Base-by-base conservation (phyloP, 768 basidiomycete species). In the Termitomyces sp. region DNA sequence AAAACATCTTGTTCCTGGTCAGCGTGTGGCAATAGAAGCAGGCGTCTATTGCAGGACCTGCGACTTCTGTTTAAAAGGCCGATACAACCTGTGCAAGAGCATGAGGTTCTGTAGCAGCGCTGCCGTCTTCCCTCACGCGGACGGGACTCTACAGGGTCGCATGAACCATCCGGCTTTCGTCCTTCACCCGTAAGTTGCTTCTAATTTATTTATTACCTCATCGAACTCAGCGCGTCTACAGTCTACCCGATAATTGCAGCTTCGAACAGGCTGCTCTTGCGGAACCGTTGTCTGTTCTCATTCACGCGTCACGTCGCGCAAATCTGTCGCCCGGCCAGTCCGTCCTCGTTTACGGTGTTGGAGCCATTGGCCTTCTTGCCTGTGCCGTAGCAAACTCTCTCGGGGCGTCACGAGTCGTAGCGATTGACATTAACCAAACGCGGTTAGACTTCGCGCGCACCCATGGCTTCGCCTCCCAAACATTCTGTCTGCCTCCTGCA, bases 1-100 rank as follows among this genome's bases (percentile, higher is more conserved):
- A 46, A 79, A 76, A 63, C 67, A 81, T 67, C 75, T 94, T 59
- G 71, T 75, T 15, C 81, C 87, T 22, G 94, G 95, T 37, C 89
- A 93, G 70, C 86, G 91, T 55, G 95, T 98, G 54, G 95, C 93
- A 30, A 89, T 98, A 70, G 95, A 98, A 72, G 90, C 92, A 6
- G 95, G 95, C 31, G 85, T 95, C 70, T 86, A 88, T 79, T 98
- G 95, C 75, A 83, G 84, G 58, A 77, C 77, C 44, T 94, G 91
- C 74, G 71, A 76, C 34, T 87, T 78, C 69, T 94, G 92, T 74
- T 63, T 73, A 39, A 78, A 83, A 61, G 91, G 90, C 15, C 83
- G 93, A 22, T 98, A 98, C 77, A 98, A 98, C 76, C 84, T 98
- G 59, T 98, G 95, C 81, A 86, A 87, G 61, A 77, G 79, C 64